A percentile compares a stretch with the other conserved stretches of the same genome.
Conservation (phyloP, 2,329 filamentous ascomycete species). For the Fusarium xylarioides region DNA sequence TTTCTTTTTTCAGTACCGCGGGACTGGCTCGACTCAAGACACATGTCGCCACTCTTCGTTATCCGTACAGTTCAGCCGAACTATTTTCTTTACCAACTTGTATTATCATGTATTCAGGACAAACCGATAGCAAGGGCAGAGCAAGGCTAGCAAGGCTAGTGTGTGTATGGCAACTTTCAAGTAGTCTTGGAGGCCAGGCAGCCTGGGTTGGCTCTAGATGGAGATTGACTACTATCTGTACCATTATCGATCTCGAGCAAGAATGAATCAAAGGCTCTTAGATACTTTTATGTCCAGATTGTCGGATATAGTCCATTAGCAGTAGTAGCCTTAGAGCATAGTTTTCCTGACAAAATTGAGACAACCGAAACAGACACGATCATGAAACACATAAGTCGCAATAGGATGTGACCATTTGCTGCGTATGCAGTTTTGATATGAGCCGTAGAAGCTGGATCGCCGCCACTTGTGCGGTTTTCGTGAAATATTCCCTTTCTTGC, state of each 20-base stretch:
- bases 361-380: neutral
- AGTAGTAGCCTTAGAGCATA: neutral
- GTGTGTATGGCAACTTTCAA: neutral
- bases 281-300: neutral
- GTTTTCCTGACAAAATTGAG: neutral
- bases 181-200: slow-evolving; percentile 3
- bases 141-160: neutral
- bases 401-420: neutral
- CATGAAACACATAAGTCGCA: neutral
- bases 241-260: neutral
- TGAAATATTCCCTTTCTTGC: neutral
- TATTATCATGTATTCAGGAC: neutral
- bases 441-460: neutral
- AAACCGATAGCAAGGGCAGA: neutral
- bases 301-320: neutral
- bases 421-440: neutral
- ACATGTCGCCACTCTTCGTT: neutral
- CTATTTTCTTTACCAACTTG: neutral
- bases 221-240: neutral
- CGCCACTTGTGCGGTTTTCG: neutral
- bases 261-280: neutral
- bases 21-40: neutral
- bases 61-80: neutral
- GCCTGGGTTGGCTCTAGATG: slow-evolving; percentile 2
- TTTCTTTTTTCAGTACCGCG: neutral